Base-by-base conservation (phyloP, 2,329 filamentous ascomycete species). In the Sporothrix pseudoabietina region DNA sequence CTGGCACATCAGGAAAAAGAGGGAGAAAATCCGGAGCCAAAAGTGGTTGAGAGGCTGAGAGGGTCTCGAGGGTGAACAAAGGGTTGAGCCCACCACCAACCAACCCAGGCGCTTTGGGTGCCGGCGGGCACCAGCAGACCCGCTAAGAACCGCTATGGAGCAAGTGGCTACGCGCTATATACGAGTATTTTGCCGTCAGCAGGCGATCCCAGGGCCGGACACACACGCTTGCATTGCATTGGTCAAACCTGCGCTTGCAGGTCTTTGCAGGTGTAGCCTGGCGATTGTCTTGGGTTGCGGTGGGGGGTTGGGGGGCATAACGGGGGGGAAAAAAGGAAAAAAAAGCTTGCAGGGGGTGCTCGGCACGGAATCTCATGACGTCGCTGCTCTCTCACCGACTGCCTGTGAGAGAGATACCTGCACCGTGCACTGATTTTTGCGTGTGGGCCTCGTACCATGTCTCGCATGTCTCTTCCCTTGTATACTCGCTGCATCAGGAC, bases 301-400 rank as follows among this genome's bases (percentile, higher is more conserved):
- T 66, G 61, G 39, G 39, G 61, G 39, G 14, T 26, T n/a, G 19
- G 41, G 16, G 3, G 52, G 4, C 7, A 26, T 10, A 6, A 54
- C 3, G 41, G 3, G 3, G 3, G 3, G 3, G 3, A 10, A 47
- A 47, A 47, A 47, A 41, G 1, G 1, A 19, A 59, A 19, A 14
- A 63, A 26, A 39, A 39, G 57, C 47, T 66, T 47, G 39, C 61
- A 63, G 57, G 57, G 57, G 3, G 30, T 26, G 14, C 57, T 63
- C 35, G 32, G 57, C 57, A 63, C 57, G 57, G 57, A 41, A 63
- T 49, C 19, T 66, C 61, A 66, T 66, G 61, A 66, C 61, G 61
- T 66, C 61, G 61, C 61, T 66, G 9, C 41, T 4, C 26, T 44
- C 39, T 47, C 61, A 66, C 39, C 61, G 61, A 66, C 61, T 49